Conservation (phyloP, 2,329 filamentous ascomycete genomes). For the Apiospora marii region DNA sequence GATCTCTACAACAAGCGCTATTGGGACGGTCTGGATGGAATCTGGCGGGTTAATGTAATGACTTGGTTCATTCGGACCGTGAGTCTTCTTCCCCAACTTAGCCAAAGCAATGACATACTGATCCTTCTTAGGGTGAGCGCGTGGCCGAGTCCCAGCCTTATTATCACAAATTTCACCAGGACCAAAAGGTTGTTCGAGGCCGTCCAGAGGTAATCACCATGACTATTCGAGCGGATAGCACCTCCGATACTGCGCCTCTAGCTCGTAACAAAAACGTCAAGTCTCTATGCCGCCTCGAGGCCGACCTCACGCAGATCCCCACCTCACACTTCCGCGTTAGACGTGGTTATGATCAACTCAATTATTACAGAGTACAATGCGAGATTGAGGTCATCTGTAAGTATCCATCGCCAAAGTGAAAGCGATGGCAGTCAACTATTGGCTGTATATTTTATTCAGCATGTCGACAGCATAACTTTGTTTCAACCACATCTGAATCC, state of each 20-base stretch:
- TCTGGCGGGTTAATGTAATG: neutral
- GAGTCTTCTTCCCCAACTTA: neutral
- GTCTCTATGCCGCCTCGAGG: neutral
- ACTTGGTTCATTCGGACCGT: neutral
- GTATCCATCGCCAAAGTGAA: neutral
- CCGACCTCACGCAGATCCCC: neutral
- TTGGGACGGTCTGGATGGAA: neutral
- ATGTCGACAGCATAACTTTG: neutral
- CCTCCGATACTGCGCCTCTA: neutral
- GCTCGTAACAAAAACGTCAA: neutral
- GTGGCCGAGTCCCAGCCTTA: neutral
- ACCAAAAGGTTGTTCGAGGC: neutral
- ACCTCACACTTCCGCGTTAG: neutral
- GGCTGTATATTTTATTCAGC: neutral
- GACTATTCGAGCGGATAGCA: neutral
- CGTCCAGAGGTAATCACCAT: neutral
- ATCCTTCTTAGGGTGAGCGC: neutral
- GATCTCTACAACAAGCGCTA: neutral
- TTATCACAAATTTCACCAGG: neutral
- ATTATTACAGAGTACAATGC: neutral
- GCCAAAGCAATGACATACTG: neutral
- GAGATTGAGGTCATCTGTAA: neutral
- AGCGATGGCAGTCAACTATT: neutral
- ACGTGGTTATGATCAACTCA: neutral
- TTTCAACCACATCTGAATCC: too few species aligned